Base-by-base conservation (phyloP, 176 grass and related monocot species). In the Avena eriantha region DNA sequence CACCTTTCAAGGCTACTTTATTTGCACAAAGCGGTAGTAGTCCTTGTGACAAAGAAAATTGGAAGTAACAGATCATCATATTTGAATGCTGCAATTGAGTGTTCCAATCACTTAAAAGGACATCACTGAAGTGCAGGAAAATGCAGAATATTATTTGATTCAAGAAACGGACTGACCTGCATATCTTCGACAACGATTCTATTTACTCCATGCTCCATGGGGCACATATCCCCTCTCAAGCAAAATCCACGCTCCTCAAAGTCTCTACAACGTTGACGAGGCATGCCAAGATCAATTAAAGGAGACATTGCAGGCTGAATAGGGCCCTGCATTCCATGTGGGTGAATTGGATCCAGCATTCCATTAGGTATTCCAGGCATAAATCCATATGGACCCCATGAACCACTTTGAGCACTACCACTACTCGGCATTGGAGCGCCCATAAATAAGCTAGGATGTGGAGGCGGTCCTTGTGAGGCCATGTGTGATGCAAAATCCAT, bases 151-250 rank as follows among this genome's bases (percentile, higher is more conserved):
- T 63, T 58, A 90, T 81, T 56, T 63, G 67, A 19, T 76, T 76
- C 45, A 75, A 80, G 81, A 86, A 92, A 83, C 74, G 88, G 54
- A 85, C 76, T 69, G 48, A 99, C 97, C 94, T 99, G 97, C 80
- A 99, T 92, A 74, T 99, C 97, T 83, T 99, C 97, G 60, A 99
- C 90, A 76, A 99, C 94, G 85, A 99, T 99, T 84, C 94, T 95
- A 91, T 99, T 96, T 57, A 99, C 83, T 83, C 92, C 97, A 88
- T 99, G 97, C 76, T 99, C 97, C 97, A 99, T 96, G 15, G 97
- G 92, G 73, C 97, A 99, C 90, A 99, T 99, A 88, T 99, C 92
- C 73, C 97, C 97, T 90, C 94, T 94, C 72, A 99, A 88, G 76
- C 97, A 99, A 93, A 94, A 96, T 86, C 97, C 97, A 69, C 83